A percentile compares a stretch with the other conserved stretches of the same genome.
phyloP scores from a whole-genome alignment of 75 land plant species.

The Cupressus sempervirens region DNA sequence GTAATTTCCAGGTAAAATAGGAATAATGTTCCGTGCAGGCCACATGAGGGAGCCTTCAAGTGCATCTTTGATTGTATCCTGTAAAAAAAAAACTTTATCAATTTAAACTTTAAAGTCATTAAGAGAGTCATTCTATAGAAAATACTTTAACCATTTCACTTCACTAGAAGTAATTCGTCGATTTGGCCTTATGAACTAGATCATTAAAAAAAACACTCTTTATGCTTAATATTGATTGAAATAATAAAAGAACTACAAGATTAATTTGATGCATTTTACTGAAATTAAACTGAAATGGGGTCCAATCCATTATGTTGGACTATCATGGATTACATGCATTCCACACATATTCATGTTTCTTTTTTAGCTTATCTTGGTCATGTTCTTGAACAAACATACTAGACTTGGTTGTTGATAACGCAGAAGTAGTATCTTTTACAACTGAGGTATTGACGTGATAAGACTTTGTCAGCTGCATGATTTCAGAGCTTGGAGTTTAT shows the following conservation, averaged over 20 bases:
- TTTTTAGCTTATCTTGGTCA: neutral
- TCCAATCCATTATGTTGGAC: neutral
- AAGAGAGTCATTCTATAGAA: neutral
- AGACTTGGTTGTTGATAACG: neutral
- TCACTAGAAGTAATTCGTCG: neutral
- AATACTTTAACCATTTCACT: neutral
- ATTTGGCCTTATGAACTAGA: neutral
- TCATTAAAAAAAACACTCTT: neutral
- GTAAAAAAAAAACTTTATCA: neutral
- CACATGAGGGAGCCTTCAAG: conserved; percentile 82
- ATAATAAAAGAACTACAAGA: neutral
- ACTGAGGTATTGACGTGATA: neutral
- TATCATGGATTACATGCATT: neutral
- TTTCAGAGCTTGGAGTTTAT: neutral
- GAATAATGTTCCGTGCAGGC: conserved; percentile 79
- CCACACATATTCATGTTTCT: neutral
- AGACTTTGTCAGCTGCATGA: too few species aligned
- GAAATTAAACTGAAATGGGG: neutral
- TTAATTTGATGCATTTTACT: neutral
- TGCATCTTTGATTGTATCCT: conserved; percentile 81
- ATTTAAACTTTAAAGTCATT: too few species aligned
- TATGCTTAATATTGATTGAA: neutral
- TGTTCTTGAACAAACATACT: neutral
- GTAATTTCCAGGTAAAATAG: conserved; percentile 87
- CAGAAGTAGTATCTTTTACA: neutral